These are phyloP conservation scores for Fusarium temperatum DNA, from an alignment of 2,329 filamentous ascomycete species.

Conservation along the genomic window DNA sequence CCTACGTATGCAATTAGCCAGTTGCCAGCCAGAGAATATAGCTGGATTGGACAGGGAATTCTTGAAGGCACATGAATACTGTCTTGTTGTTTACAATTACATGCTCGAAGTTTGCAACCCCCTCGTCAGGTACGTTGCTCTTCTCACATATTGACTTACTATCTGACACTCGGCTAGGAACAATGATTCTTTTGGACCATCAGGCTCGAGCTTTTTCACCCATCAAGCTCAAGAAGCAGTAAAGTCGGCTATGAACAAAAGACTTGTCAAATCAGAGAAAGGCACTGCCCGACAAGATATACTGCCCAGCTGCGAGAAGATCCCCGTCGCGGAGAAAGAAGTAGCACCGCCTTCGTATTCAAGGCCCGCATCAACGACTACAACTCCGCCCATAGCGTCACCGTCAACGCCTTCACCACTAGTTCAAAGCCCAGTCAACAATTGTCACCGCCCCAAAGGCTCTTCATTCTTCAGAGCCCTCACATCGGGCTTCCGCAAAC, in stretches of 20 bases:
- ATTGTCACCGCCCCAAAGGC: background rate
- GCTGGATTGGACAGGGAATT: background rate
- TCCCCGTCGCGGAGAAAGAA: background rate
- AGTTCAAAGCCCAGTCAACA: background rate
- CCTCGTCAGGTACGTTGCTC: background rate
- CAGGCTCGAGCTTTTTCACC: background rate
- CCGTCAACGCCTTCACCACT: background rate
- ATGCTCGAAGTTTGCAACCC: background rate
- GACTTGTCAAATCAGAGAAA: background rate
- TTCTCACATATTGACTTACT: too few species aligned
- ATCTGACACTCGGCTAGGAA: background rate
- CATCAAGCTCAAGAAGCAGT: background rate
- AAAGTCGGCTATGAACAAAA: background rate
- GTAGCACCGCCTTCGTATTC: background rate
- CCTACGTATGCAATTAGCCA: background rate
- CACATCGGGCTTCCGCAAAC: background rate
- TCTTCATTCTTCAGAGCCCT: background rate
- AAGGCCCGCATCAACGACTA: rapidly evolving
- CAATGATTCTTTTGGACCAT: background rate
- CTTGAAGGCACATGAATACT: background rate
- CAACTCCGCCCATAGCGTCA: background rate
- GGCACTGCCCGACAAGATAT: background rate
- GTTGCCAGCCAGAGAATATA: background rate
- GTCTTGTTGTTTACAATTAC: background rate
- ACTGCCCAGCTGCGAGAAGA: background rate